Conservation (phyloP, 805 yeast species). For the Yamadazyma akitaensis region DNA sequence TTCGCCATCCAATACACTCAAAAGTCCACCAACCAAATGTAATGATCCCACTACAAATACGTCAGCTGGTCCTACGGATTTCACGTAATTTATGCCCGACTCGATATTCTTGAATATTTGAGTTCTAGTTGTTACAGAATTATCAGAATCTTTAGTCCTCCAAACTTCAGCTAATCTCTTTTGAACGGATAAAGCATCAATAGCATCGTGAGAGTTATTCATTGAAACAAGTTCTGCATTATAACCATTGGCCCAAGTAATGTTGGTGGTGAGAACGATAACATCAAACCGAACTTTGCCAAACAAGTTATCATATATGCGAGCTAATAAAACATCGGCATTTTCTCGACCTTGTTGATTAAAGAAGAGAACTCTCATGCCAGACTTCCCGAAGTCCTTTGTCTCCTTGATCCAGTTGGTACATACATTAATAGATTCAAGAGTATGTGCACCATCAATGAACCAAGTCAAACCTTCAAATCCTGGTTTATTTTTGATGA, state of each 20-base stretch:
- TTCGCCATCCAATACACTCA: constrained; percentile 71
- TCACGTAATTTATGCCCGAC: constrained; percentile 37
- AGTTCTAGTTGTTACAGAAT: constrained; percentile 26
- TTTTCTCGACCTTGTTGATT: constrained; percentile 92
- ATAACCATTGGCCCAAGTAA: constrained; percentile 88
- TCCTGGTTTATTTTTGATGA: constrained; percentile 44
- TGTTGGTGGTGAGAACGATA: constrained; percentile 84
- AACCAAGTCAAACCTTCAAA: constrained; percentile 61
- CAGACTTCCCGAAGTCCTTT: constrained; percentile 7
- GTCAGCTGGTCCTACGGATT: constrained; percentile 36
- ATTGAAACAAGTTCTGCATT: constrained; percentile 80
- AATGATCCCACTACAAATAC: constrained; percentile 93
- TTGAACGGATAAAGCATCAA: constrained; percentile 81
- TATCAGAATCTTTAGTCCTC: constrained; percentile 40
- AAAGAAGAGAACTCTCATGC: constrained; percentile 60
- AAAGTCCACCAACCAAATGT: constrained; percentile 90
- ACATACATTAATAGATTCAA: constrained; percentile 82
- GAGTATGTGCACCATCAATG: constrained; percentile 95
- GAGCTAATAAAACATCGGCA: constrained; percentile 58
- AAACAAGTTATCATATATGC: constrained; percentile 42
- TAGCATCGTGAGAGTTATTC: constrained; percentile 75
- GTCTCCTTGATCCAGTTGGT: constrained; percentile 64
- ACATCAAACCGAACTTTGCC: constrained; percentile 57
- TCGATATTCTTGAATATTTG: constrained; percentile 74
- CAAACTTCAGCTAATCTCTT: constrained; percentile 69